Conservation (phyloP, 2,329 filamentous ascomycete genomes). For the Chaetomiaceae sp. region DNA sequence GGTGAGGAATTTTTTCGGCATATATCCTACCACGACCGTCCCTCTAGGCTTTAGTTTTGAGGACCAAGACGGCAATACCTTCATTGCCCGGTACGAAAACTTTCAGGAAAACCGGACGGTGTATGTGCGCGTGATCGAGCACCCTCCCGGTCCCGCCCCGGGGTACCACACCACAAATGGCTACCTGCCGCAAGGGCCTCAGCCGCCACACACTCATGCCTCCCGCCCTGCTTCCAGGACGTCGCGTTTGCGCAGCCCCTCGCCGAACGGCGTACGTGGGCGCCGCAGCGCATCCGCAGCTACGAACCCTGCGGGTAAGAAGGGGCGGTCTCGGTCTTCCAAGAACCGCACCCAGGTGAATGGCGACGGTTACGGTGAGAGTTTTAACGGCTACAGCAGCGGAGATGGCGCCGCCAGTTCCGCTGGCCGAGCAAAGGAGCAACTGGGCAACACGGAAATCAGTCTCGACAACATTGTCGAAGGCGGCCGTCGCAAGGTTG, state of each 20-base stretch:
- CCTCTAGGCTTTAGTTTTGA: slow-evolving; percentile 90
- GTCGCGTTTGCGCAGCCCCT: slow-evolving; percentile 73
- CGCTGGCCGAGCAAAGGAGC: slow-evolving; percentile 75
- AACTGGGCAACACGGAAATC: slow-evolving; percentile 91
- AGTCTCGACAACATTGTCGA: slow-evolving; percentile 98
- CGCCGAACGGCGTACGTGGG: slow-evolving; percentile 63
- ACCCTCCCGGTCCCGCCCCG: slow-evolving; percentile 54
- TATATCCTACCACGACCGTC: slow-evolving; percentile 70
- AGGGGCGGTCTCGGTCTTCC: slow-evolving; percentile 62
- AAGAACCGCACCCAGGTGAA: slow-evolving; percentile 56
- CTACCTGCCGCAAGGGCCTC: slow-evolving; percentile 44
- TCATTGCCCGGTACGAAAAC: slow-evolving; percentile 96
- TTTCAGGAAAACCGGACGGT: slow-evolving; percentile 89
- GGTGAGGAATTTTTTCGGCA: slow-evolving; percentile 97
- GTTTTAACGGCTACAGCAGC: slow-evolving; percentile 74
- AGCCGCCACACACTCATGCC: slow-evolving; percentile 55
- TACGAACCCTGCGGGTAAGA: slow-evolving; percentile 53
- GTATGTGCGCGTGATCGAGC: slow-evolving; percentile 79
- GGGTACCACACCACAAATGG: slow-evolving; percentile 53
- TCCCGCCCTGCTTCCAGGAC: slow-evolving; percentile 66
- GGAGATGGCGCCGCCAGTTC: slow-evolving; percentile 77
- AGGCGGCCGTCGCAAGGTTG: slow-evolving; percentile 88
- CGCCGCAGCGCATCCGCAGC: slow-evolving; percentile 72
- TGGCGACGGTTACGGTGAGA: slow-evolving; percentile 62
- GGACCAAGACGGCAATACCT: slow-evolving; percentile 79